Conservation (phyloP, 495 filamentous ascomycete species). For the Trichocladium uniseriatum region DNA sequence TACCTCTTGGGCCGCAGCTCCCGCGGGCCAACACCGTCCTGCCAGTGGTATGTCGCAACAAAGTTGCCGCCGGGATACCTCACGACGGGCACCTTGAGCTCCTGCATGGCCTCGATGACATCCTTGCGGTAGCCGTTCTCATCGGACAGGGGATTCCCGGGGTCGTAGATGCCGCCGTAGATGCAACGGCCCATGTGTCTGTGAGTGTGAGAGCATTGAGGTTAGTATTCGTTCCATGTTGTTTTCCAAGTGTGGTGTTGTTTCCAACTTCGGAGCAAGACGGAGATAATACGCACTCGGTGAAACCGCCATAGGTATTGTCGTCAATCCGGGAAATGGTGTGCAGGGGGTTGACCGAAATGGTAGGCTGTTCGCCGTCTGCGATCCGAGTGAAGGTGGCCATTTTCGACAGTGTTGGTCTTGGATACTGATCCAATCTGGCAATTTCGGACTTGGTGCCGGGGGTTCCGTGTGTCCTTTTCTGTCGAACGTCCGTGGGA, state of each 20-base stretch:
- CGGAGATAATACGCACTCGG: conserved; percentile 20
- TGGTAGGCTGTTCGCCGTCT: conserved; percentile 7
- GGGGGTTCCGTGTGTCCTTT: too few species aligned
- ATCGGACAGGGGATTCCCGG: conserved; percentile 58
- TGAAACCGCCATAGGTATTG: conserved; percentile 35
- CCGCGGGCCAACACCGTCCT: conserved; percentile 64
- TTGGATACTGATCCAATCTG: too few species aligned
- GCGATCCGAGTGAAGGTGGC: conserved; percentile 13
- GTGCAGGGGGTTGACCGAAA: conserved; percentile 6
- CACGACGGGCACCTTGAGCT: conserved; percentile 63
- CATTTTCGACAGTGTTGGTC: conserved; percentile 2
- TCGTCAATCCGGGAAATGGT: conserved; percentile 9
- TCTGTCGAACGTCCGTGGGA: too few species aligned
- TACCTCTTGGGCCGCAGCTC: conserved; percentile 51
- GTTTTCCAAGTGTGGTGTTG: too few species aligned
- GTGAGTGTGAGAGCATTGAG: neutral
- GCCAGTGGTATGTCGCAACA: conserved; percentile 74
- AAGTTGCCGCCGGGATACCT: conserved; percentile 77
- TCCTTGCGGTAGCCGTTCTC: conserved; percentile 67
- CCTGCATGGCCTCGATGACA: conserved; percentile 58
- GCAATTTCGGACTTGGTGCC: too few species aligned
- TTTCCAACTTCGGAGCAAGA: too few species aligned
- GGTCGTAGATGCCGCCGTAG: conserved; percentile 78
- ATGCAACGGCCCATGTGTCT: conserved; percentile 80
- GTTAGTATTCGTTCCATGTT: too few species aligned